Evolutionary conservation across 768 basidiomycete genomes (phyloP), one percentile per base, ranked within the genome.

Genomic region (Pulveroboletus frians): DNA sequence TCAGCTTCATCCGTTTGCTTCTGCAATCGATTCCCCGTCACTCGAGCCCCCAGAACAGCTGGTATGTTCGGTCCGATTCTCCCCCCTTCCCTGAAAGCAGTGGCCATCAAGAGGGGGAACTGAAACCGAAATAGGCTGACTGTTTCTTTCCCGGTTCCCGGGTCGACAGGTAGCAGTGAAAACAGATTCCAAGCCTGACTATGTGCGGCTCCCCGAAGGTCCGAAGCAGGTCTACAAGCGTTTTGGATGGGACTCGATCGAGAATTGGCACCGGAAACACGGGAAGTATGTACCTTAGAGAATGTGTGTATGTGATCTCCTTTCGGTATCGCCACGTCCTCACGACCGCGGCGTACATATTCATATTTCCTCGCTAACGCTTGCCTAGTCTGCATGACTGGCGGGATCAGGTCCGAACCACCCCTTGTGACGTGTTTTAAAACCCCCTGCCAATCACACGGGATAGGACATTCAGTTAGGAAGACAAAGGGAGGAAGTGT

Each of bases 1-100:
- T 23, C 57, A 78, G 0, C 68, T 85, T 30, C 84, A 85, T 47
- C 84, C 84, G 3, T 85, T 84, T 52, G 83, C 83, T 9, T 81
- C 81, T 26, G 82, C 75, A 0, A 83, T 84, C 43, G 84, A 85
- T 47, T 73, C 72, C 4, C 82, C 81, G 3, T 71, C 76, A n/a
- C 72, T 85, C 13, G 73, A 75, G 31, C 51, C 58, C 0, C 80
- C 83, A 2, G 68, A 75, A 11, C 71, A 70, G 13, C 63, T 83
- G 74, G 83, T 82, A 43, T 49, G 73, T 58, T 15, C 23, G 7
- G 7, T 43, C 3, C 3, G 4, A 1, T 14, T 32, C 31, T 14
- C 9, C 13, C 31, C 14, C 31, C 14, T 14, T 14, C 31, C 11
- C 11, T 11, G 10, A 31, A 31, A 31, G 30, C 10, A 31, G 13